These are phyloP conservation scores for Chionographis japonica DNA, from an alignment of 106 monocot genomes.

Conservation along the genomic window DNA sequence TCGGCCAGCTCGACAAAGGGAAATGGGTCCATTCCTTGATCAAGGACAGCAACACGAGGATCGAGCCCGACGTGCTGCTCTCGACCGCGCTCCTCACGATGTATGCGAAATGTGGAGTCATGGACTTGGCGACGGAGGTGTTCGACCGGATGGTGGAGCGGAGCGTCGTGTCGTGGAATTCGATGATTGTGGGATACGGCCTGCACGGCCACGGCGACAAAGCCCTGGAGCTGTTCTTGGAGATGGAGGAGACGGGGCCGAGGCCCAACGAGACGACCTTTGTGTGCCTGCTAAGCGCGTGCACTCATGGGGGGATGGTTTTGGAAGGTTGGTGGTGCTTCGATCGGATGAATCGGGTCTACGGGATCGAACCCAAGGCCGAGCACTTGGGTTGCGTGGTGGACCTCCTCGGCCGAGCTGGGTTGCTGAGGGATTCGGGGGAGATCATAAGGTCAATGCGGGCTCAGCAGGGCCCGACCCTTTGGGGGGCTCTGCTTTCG, in stretches of 20 bases:
- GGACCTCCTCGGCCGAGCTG: slow-evolving; percentile 60
- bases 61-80: slow-evolving; percentile 47
- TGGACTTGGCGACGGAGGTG: slow-evolving; percentile 35
- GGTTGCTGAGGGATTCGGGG: slow-evolving; percentile 37
- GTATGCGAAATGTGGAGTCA: slow-evolving; percentile 76
- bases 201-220: slow-evolving; percentile 41
- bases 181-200: slow-evolving; percentile 67
- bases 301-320: slow-evolving; percentile 45
- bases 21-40: slow-evolving; percentile 62
- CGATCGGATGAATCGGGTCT: slow-evolving; percentile 39
- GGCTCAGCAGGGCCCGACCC: slow-evolving; percentile 7
- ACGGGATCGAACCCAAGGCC: slow-evolving; percentile 42
- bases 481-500: slow-evolving; percentile 54
- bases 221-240: slow-evolving; percentile 51
- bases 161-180: slow-evolving; percentile 55
- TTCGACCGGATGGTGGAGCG: slow-evolving; percentile 52
- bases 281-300: slow-evolving; percentile 58
- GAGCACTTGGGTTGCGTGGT: slow-evolving; percentile 77
- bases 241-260: slow-evolving; percentile 52
- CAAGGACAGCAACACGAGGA: neutral
- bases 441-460: slow-evolving; percentile 25
- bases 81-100: slow-evolving; percentile 61
- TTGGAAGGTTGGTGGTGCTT: slow-evolving; percentile 77
- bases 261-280: slow-evolving; percentile 58
- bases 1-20: slow-evolving; percentile 54